A percentile compares a stretch with the other conserved stretches of the same genome.
Evolutionary conservation across 1,284 basidiomycete genomes (phyloP).

Genomic region (Xerocomus minutiporus): DNA sequence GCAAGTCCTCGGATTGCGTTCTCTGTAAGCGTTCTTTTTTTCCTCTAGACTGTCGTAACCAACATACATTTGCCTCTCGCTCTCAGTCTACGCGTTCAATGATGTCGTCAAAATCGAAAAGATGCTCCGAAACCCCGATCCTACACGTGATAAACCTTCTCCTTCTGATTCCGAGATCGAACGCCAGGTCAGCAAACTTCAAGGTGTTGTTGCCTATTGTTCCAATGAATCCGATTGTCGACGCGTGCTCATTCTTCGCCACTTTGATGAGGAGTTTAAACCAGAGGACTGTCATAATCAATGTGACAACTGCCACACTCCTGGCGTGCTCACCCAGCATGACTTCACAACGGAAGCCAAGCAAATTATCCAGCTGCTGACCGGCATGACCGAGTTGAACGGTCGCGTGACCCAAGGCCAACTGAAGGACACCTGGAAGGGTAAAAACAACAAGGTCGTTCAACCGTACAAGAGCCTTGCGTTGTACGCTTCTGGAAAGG

Average conservation of each 20-base stretch:
- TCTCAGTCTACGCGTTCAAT: slow-evolving; percentile 49
- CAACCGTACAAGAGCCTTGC: slow-evolving; percentile 47
- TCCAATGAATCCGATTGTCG: slow-evolving; percentile 83
- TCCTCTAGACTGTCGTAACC: neutral
- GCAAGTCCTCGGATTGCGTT: slow-evolving; percentile 58
- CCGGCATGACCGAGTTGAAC: slow-evolving; percentile 35
- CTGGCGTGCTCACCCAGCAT: slow-evolving; percentile 37
- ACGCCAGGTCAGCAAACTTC: slow-evolving; percentile 52
- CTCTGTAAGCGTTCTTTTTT: slow-evolving; percentile 40
- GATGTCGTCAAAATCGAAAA: slow-evolving; percentile 50
- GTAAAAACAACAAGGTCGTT: slow-evolving; percentile 46
- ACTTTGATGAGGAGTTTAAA: slow-evolving; percentile 67
- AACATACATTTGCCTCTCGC: neutral
- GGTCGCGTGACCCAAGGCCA: slow-evolving; percentile 43
- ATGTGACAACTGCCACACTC: slow-evolving; percentile 73
- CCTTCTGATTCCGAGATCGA: slow-evolving; percentile 42
- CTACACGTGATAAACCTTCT: slow-evolving; percentile 33
- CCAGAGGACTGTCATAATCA: slow-evolving; percentile 51
- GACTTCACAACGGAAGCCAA: slow-evolving; percentile 54
- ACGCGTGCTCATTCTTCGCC: slow-evolving; percentile 75
- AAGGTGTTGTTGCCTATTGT: slow-evolving; percentile 66
- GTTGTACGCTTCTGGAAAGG: slow-evolving; percentile 52
- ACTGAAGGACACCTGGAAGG: slow-evolving; percentile 58
- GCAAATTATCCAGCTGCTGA: slow-evolving; percentile 51
- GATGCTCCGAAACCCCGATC: slow-evolving; percentile 49